Evolutionary conservation across 2,329 filamentous ascomycete genomes (phyloP).

Genomic region (Ascochyta viciae-villosae): DNA sequence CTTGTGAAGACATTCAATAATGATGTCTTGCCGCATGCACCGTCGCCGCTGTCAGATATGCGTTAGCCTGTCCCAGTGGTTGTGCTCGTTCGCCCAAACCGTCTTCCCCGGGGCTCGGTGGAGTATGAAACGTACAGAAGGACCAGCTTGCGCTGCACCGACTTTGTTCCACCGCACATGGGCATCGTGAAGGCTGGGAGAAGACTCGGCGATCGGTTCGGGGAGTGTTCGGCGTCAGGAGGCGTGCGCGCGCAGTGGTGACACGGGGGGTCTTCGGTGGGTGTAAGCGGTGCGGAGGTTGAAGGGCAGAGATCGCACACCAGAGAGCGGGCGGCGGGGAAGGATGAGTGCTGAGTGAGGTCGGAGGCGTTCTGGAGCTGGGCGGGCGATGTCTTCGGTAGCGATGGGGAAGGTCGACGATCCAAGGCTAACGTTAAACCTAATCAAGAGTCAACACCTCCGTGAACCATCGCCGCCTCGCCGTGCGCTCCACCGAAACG

Average conservation of each 20-base stretch:
- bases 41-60: conserved; percentile 73
- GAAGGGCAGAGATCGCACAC: conserved; percentile 16
- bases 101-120: neutral
- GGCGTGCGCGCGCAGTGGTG: conserved; percentile 35
- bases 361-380: conserved; percentile 31
- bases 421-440: conserved; percentile 23
- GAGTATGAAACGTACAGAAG: conserved; percentile 71
- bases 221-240: conserved; percentile 31
- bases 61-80: conserved; percentile 36
- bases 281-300: conserved; percentile 17
- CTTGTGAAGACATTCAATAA: conserved; percentile 97
- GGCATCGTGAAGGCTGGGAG: conserved; percentile 48
- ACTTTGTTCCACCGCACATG: conserved; percentile 66
- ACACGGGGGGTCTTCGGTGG: conserved; percentile 22
- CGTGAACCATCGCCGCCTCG: conserved; percentile 24
- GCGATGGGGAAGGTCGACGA: conserved; percentile 22
- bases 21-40: conserved; percentile 96
- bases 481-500: conserved; percentile 16
- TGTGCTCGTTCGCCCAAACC: conserved; percentile 7
- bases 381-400: conserved; percentile 25
- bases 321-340: conserved; percentile 19
- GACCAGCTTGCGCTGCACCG: conserved; percentile 94
- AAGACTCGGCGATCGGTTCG: conserved; percentile 31
- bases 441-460: conserved; percentile 19
- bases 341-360: conserved; percentile 21